Conservation (phyloP, 1,284 basidiomycete species). For the Pseudozyma sp. region DNA sequence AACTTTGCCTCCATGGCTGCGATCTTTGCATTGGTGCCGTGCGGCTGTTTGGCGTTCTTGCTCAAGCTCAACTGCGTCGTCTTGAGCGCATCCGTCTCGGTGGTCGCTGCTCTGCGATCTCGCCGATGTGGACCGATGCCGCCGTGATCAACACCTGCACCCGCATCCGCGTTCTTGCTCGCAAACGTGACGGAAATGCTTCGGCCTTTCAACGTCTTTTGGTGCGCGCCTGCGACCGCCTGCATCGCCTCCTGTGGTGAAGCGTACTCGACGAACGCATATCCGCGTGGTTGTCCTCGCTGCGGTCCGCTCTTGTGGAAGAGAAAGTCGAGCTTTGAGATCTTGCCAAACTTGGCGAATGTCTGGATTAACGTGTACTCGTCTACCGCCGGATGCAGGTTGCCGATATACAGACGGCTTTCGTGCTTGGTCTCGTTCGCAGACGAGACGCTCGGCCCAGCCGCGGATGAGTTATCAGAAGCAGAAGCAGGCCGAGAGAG, state of each 20-base stretch:
- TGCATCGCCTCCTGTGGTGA: constrained; percentile 76
- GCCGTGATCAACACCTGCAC: neutral
- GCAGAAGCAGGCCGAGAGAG: constrained; percentile 21
- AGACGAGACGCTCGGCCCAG: neutral
- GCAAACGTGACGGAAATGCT: constrained; percentile 89
- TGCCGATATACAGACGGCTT: constrained; percentile 85
- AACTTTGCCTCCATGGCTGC: constrained; percentile 95
- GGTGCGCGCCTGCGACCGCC: constrained; percentile 81
- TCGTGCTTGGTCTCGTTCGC: constrained; percentile 22
- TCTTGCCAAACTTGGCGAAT: constrained; percentile 89
- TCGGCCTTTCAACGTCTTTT: constrained; percentile 84
- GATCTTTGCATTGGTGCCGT: constrained; percentile 85
- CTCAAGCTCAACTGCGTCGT: constrained; percentile 88
- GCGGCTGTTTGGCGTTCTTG: constrained; percentile 77
- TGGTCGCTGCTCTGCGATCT: constrained; percentile 8
- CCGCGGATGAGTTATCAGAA: neutral
- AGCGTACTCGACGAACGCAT: constrained; percentile 88
- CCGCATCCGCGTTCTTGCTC: constrained; percentile 73
- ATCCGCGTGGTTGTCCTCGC: constrained; percentile 92
- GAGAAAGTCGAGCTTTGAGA: constrained; percentile 90
- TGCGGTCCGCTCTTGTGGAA: constrained; percentile 90
- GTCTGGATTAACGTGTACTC: constrained; percentile 86
- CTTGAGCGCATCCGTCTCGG: constrained; percentile 73
- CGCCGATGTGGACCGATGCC: constrained; percentile 46
- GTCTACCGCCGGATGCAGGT: constrained; percentile 86